Base-by-base conservation (phyloP, 1,139 yeast species). In the Candida glucosophila region DNA sequence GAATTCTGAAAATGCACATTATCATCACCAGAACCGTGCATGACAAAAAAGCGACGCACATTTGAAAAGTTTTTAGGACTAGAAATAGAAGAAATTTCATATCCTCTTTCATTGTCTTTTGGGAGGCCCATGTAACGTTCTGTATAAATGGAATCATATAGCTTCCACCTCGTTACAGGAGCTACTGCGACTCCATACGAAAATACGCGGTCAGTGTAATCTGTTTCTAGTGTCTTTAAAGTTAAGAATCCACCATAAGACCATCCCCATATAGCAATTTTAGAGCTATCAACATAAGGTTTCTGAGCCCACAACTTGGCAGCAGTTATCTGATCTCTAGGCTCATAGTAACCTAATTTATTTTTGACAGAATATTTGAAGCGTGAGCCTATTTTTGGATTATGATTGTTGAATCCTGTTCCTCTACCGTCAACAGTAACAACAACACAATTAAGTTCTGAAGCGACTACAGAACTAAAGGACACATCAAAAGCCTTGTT, bases 391-490 rank as follows among this genome's bases (percentile, higher is more conserved):
- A 55, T 35, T 12, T 46, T 41, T 4, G 32, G 30, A 29, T 59
- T 58, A 25, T 45, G 43, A 29, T 61, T 57, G 42, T 74, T 78
- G 50, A 57, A 77, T 0, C 90, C 92, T 3, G 92, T 80, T 23
- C 92, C 92, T 47, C 92, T 67, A 1, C 90, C 90, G 50, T 80
- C 92, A 3, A 80, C 83, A 1, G 86, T 77, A 1, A 80, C 85
- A 8, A 80, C 88, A 20, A 80, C 64, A 2, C 85, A 79, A 41
- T 75, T 62, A 29, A 79, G 54, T 43, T 77, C 79, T 0, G 88
- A 66, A 0, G 88, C 77, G 17, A 77, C 68, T 8, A 77, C 73
- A 9, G 77, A 67, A 31, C 79, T 71, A 47, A 79, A 78, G 3
- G 73, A 63, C 14, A 75, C 54, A 1, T 66, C 47, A 43, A 72